Conservation (phyloP, 768 basidiomycete species). For the Suillus luteus region DNA sequence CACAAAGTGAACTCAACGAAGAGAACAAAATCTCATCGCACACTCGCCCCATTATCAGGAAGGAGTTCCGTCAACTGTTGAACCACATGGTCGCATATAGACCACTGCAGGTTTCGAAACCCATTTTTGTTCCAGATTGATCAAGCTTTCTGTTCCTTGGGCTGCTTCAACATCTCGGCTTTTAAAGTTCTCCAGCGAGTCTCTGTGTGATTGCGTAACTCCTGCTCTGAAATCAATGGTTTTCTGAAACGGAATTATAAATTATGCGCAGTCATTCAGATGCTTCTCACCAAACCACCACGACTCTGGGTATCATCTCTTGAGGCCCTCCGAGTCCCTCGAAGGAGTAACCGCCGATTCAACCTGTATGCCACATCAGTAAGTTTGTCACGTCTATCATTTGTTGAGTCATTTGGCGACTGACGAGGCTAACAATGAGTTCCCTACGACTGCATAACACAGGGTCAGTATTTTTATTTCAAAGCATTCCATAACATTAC, state of each 20-base stretch:
- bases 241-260: not conserved
- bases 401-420: not conserved
- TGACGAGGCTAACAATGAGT: slow-evolving; percentile 4
- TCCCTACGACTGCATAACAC: slow-evolving; percentile 1
- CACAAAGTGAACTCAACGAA: not conserved
- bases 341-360: not conserved
- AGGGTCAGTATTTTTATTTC: not conserved
- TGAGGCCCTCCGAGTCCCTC: not conserved
- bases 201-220: not conserved
- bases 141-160: not conserved
- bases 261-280: not conserved
- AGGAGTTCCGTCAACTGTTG: not conserved
- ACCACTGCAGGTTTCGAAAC: not conserved
- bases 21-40: not conserved
- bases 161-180: not conserved
- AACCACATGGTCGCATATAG: not conserved
- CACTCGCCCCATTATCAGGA: not conserved
- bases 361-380: not conserved
- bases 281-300: not conserved
- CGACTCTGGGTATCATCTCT: not conserved
- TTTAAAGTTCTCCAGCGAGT: not conserved
- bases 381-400: not conserved
- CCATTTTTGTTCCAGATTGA: not conserved
- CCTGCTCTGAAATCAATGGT: not conserved
- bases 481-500: not conserved